Base-by-base conservation (phyloP, 2,329 filamentous ascomycete species). In the Hypoxylon sp. region DNA sequence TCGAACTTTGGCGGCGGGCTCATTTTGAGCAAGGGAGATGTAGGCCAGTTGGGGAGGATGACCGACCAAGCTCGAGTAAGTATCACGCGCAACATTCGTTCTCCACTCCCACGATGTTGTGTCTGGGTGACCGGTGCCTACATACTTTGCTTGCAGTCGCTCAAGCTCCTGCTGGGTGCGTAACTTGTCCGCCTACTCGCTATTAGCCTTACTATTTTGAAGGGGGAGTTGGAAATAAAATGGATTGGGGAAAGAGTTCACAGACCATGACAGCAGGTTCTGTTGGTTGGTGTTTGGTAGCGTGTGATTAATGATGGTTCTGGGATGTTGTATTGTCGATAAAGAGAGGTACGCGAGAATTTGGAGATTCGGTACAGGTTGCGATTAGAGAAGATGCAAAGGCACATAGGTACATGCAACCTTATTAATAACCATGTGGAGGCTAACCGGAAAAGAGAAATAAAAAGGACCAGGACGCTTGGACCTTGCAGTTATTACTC, bases 91-190 rank as follows among this genome's bases (percentile, higher is more conserved):
- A 78, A 98, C 95, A 83, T 98, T 99, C 66, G 92, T 94, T 55
- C 91, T 91, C 94, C 94, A 99, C 82, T 99, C 96, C 90, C 96
- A 96, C 80, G 93, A 97, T 25, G 94, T 97, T 13, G 95, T 98
- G 83, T 99, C 96, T 46, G 95, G 93, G 80, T 98, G 94, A 23
- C 96, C 96, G 3, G 96, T 98, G 74, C 96, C 96, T 76, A 99
- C 87, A 84, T 96, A 98, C 77, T 97, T 97, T 76, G 94, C 91
- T 82, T 99, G 96, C 17, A 98, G 92, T 71, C 94, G 91, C 82
- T 99, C 96, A 78, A 99, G 94, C 81, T 99, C 96, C 82, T 99
- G 96, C 75, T 97, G 93, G 9, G 93, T 96, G 79, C 96, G 94
- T 72, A 99, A 92, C 83, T 99, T 99, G 84, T 99, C 96, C 81